Evolutionary conservation across 2,329 filamentous ascomycete species (phyloP), one percentile per base, ranked within the genome.

Genomic region (Orbilia brochopaga): DNA sequence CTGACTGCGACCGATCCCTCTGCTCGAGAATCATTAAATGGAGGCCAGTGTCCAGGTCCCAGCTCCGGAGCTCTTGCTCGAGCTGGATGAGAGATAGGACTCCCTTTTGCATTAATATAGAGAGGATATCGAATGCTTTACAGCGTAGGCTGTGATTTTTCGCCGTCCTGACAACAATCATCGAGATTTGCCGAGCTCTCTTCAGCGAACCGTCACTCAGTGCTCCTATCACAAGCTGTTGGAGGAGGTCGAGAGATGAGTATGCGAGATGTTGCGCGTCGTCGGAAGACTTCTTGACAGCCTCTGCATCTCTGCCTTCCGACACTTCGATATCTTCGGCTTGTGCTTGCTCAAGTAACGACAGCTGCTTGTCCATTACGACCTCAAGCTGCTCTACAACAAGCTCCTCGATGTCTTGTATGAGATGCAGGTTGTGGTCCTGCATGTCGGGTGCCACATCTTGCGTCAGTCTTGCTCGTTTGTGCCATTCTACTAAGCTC

Each of bases 291-390:
- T 72, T 72, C 42, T 53, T 72, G 32, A 57, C 67, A 56, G 55
- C 58, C 32, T 65, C 67, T 15, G 67, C 60, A 24, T 65, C 56
- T 13, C 51, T 72, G 48, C 59, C 61, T 46, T 66, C 69, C 7
- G 53, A 11, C 2, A 24, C 27, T 86, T 67, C 58, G 6, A 30
- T 46, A 55, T 73, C 63, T 50, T 73, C 69, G 19, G 44, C 60
- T 37, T 72, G 60, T 6, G 62, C 62, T 59, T 73, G 55, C 35
- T 67, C 69, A 17, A 73, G 57, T 10, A 65, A 51, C 15, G 53
- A 35, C 24, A 73, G 46, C 35, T 66, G 63, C 44, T 44, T 66
- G 24, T 73, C 60, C 63, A 73, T 73, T 44, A 73, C 61, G 15
- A 67, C 17, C 19, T 73, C 69, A n/a, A 73, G 63, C 42, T 73